Evolutionary conservation across 1,284 basidiomycete species (phyloP), one percentile per base, ranked within the genome.

Genomic region (Ustilago trichophora): DNA sequence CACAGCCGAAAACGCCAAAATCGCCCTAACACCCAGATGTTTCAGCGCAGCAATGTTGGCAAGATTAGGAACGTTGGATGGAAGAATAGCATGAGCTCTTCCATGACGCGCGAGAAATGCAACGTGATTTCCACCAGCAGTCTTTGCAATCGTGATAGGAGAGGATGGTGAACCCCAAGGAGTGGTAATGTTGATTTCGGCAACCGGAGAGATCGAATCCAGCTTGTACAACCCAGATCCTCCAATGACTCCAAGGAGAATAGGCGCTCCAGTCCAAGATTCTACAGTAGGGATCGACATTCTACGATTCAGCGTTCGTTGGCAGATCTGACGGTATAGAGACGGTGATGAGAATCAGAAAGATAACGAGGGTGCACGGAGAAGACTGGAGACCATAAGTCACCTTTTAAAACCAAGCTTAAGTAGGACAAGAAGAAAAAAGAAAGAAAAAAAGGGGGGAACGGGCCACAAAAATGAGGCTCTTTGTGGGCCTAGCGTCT

Each of bases 41-140:
- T 98, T 98, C 73, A 98, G 86, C 0, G 94, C 94, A 13, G 94
- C 91, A 79, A 98, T 94, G 85, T 98, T 98, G 67, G 94, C 95
- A 45, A 91, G 88, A 2, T 85, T 84, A 33, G 93, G 93, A 6
- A 80, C 79, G 27, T 56, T 44, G 26, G 68, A 72, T 0, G 79
- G 79, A 3, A 77, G 33, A 25, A 75, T 60, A 63, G 84, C 86
- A 84, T 98, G 95, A 2, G 87, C 85, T 16, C 84, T 79, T 15
- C 94, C 94, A 81, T 98, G 95, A 11, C 95, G 88, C 0, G 95
- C 90, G 49, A 98, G 84, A 84, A 98, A 98, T 35, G 95, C 96
- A 71, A 98, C 84, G 42, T 86, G 87, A 11, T 76, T 72, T 22
- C 92, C 91, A 0, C 88, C 88, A 2, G 91, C 89, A 21, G 95